Evolutionary conservation across 2,329 filamentous ascomycete species (phyloP).

Genomic region (Cephalotrichum gorgonifer): DNA sequence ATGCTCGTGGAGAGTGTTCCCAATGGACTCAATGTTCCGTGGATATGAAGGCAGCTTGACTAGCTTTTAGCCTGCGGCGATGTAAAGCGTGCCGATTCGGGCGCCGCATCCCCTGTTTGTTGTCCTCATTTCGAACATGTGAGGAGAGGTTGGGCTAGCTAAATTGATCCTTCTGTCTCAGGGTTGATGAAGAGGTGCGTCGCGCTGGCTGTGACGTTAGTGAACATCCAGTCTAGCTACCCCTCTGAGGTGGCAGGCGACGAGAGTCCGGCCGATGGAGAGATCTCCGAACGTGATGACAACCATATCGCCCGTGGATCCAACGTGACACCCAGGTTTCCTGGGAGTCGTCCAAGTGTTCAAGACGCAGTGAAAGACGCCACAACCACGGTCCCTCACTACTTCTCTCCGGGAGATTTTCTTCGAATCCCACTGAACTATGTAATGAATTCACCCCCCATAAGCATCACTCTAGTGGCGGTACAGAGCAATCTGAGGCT

Average conservation of each 20-base stretch:
- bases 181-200: conserved; percentile 45
- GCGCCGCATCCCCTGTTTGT: conserved; percentile 52
- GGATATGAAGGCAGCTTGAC: conserved; percentile 27
- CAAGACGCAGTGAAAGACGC: neutral
- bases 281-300: conserved; percentile 43
- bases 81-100: conserved; percentile 42
- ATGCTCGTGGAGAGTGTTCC: conserved; percentile 40
- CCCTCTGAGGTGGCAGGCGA: conserved; percentile 47
- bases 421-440: conserved; percentile 51
- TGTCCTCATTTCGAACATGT: conserved; percentile 46
- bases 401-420: conserved; percentile 52
- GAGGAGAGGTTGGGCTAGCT: conserved; percentile 29
- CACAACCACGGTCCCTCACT: conserved; percentile 15
- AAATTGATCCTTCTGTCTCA: conserved; percentile 32
- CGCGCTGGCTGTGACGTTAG: conserved; percentile 44
- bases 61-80: conserved; percentile 31
- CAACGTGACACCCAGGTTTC: conserved; percentile 43
- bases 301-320: conserved; percentile 41
- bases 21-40: conserved; percentile 30
- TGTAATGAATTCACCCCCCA: conserved; percentile 46
- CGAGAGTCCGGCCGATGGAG: conserved; percentile 36
- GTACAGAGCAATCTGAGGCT: neutral
- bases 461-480: conserved; percentile 14
- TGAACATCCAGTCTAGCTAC: conserved; percentile 52
- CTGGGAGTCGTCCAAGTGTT: conserved; percentile 14